phyloP scores from a whole-genome alignment of 768 basidiomycete genomes.

The Scleroderma bovista region DNA sequence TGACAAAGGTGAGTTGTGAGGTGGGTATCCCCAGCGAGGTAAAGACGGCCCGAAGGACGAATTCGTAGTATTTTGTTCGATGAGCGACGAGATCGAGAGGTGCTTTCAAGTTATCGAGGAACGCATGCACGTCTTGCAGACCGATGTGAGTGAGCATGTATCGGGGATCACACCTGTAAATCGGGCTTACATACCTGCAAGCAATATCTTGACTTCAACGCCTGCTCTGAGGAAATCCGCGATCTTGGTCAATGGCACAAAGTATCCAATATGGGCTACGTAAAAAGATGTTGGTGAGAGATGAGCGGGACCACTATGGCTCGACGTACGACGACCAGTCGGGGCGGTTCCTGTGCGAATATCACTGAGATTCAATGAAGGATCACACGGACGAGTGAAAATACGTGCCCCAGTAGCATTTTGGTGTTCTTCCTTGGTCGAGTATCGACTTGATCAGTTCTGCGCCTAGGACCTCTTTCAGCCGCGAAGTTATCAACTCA shows the following conservation, averaged over 20 bases:
- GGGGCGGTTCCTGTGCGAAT: constrained; percentile 72
- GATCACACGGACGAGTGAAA: not conserved
- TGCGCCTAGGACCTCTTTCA: constrained; percentile 85
- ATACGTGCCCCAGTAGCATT: constrained; percentile 84
- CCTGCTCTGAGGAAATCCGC: constrained; percentile 92
- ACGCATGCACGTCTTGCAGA: constrained; percentile 82
- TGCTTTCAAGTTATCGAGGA: constrained; percentile 96
- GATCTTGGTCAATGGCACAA: constrained; percentile 91
- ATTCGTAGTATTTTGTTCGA: constrained; percentile 87
- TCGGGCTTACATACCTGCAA: constrained; percentile 52
- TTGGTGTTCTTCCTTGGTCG: constrained; percentile 67
- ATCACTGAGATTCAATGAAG: not conserved
- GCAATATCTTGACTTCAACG: constrained; percentile 80
- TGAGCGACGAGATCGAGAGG: constrained; percentile 86
- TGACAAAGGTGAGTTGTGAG: constrained; percentile 74
- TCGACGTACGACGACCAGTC: constrained; percentile 82
- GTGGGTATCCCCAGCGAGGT: constrained; percentile 87
- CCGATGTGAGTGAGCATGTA: no score
- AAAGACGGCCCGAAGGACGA: constrained; percentile 78
- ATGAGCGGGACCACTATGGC: no score
- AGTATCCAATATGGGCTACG: constrained; percentile 94
- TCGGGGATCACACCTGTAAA: not conserved
- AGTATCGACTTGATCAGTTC: constrained; percentile 80
- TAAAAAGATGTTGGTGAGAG: constrained; percentile 5
- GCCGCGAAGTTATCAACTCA: constrained; percentile 76